These are phyloP conservation scores for Saturnispora bothae DNA, from an alignment of 805 yeast species.

Conservation along the genomic window DNA sequence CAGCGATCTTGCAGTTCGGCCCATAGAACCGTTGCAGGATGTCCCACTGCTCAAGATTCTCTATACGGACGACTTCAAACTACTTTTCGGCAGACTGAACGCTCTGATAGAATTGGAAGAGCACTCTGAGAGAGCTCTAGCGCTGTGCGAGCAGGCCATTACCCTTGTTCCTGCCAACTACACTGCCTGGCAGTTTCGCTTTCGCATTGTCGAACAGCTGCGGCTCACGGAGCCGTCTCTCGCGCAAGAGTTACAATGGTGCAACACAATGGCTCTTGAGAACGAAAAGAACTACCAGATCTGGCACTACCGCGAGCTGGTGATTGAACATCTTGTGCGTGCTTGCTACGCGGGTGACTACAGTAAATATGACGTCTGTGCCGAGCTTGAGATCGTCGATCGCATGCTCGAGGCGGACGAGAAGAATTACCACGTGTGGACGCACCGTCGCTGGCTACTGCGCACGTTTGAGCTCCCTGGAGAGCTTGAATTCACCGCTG, in stretches of 20 bases:
- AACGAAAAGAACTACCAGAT: conserved; percentile 91
- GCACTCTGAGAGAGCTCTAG: conserved; percentile 59
- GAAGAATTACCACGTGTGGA: conserved; percentile 96
- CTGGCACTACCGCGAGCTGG: conserved; percentile 84
- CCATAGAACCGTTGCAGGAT: conserved; percentile 3
- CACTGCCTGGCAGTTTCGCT: conserved; percentile 75
- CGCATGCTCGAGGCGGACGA: conserved; percentile 67
- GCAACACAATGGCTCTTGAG: conserved; percentile 60
- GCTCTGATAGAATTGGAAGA: conserved; percentile 52
- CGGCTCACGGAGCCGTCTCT: conserved; percentile 22
- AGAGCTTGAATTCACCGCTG: conserved; percentile 44
- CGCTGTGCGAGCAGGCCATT: conserved; percentile 54
- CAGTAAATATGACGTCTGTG: conserved; percentile 27
- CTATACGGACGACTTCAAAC: conserved; percentile 62
- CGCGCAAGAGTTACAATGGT: conserved; percentile 60
- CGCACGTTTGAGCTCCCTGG: conserved; percentile 36
- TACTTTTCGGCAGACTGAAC: conserved; percentile 50
- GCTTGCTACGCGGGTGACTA: conserved; percentile 7
- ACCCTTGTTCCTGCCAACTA: conserved; percentile 78
- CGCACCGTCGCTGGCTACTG: conserved; percentile 79
- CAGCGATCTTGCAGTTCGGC: background rate
- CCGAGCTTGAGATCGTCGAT: conserved; percentile 55
- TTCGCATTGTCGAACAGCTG: conserved; percentile 35
- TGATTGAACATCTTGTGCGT: conserved; percentile 31
- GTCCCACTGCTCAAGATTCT: conserved; percentile 44